Conservation (phyloP, 2,329 filamentous ascomycete species). For the Apiospora pterosperma region DNA sequence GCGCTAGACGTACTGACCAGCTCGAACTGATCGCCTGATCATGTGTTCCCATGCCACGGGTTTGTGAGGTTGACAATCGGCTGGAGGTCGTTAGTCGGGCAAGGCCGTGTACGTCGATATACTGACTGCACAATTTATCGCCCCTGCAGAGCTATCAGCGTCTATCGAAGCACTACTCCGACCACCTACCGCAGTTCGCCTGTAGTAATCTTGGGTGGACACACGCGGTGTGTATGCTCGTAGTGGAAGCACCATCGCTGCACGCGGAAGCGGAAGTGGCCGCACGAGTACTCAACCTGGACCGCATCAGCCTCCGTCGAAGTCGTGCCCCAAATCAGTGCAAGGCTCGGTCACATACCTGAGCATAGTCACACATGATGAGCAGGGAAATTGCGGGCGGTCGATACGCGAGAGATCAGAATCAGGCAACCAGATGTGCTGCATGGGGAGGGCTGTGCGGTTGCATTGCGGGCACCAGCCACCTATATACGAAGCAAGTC, state of each 20-base stretch:
- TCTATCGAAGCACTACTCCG: neutral
- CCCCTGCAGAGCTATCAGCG: constrained; percentile 17
- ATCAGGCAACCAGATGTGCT: neutral
- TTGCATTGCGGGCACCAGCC: neutral
- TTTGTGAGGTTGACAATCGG: constrained; percentile 26
- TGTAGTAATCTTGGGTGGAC: constrained; percentile 26
- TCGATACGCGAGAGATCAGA: neutral
- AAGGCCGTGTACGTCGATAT: neutral
- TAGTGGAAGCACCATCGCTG: constrained; percentile 28
- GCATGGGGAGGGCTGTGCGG: neutral
- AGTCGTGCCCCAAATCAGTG: neutral
- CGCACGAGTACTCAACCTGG: constrained; percentile 29
- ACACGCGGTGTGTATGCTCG: constrained; percentile 28
- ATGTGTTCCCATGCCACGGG: constrained; percentile 29
- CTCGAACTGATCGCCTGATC: constrained; percentile 24
- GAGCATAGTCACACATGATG: constrained; percentile 29
- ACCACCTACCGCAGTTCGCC: constrained; percentile 26
- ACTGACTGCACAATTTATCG: constrained; percentile 28
- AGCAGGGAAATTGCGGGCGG: neutral
- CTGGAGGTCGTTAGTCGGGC: constrained; percentile 9
- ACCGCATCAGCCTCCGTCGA: neutral
- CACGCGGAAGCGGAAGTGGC: constrained; percentile 29
- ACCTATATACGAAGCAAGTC: neutral
- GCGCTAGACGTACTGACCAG: constrained; percentile 22
- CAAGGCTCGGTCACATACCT: constrained; percentile 16